Conservation (phyloP, 2,329 filamentous ascomycete genomes). For the Phyllosticta citrichinensis region DNA sequence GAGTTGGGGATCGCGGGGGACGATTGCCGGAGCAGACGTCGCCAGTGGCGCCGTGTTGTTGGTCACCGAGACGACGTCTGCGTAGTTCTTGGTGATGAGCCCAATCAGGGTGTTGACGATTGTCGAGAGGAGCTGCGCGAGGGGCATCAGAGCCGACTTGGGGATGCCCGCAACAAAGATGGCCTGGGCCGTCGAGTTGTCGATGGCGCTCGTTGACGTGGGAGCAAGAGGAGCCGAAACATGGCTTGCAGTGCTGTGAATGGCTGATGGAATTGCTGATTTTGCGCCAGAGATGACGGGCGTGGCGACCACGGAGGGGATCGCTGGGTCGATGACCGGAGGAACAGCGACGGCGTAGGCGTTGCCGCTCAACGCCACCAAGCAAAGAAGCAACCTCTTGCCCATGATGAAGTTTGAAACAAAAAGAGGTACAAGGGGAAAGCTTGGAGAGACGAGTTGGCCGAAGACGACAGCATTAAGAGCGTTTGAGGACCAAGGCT, state of each 20-base stretch:
- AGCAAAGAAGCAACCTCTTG: slow-evolving; percentile 1
- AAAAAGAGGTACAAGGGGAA: not conserved
- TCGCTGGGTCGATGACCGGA: not conserved
- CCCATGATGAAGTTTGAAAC: not conserved
- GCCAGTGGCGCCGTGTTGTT: not conserved
- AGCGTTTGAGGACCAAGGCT: not conserved
- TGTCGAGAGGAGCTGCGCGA: not conserved
- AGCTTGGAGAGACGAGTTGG: not conserved
- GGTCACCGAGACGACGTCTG: not conserved
- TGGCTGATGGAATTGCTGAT: not conserved
- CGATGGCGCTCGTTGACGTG: not conserved
- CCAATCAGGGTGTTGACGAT: not conserved
- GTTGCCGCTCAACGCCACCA: slow-evolving; percentile 3
- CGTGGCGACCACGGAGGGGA: not conserved
- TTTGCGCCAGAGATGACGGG: not conserved
- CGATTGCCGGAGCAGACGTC: not conserved
- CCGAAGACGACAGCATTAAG: not conserved
- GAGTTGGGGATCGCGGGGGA: not conserved
- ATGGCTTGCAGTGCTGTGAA: not conserved
- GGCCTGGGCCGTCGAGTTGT: not conserved
- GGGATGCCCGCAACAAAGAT: not conserved
- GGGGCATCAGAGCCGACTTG: not conserved
- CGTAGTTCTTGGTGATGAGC: not conserved
- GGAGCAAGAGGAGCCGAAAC: not conserved
- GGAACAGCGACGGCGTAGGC: not conserved